These are phyloP conservation scores for Suillus plorans DNA, from an alignment of 768 basidiomycete genomes.

Conservation along the genomic window DNA sequence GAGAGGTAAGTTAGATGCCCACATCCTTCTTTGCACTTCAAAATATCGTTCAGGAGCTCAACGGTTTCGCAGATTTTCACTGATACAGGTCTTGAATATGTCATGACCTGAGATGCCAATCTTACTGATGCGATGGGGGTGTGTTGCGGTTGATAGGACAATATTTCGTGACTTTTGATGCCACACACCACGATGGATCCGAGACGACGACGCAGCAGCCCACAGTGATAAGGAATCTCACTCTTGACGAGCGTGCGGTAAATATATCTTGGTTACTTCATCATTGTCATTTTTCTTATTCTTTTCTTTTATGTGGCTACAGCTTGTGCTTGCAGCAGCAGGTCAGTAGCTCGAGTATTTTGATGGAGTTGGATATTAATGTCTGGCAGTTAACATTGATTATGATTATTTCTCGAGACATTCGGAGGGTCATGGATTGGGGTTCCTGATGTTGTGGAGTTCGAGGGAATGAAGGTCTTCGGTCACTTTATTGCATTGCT, in stretches of 20 bases:
- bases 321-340: conserved; percentile 66
- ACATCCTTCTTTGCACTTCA: neutral
- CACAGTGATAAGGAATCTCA: conserved; percentile 32
- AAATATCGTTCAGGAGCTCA: neutral
- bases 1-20: conserved; percentile 51
- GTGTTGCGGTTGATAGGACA: conserved; percentile 41
- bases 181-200: conserved; percentile 25
- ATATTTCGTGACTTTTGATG: conserved; percentile 63
- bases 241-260: conserved; percentile 64
- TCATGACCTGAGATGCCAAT: neutral
- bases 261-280: conserved; percentile 23
- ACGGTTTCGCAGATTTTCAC: conserved; percentile 62
- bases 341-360: conserved; percentile 35
- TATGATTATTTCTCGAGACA: conserved; percentile 89
- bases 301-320: neutral
- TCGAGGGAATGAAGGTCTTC: conserved; percentile 26
- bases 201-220: conserved; percentile 19
- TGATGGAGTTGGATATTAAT: conserved; percentile 4
- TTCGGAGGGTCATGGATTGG: conserved; percentile 47
- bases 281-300: conserved; percentile 3
- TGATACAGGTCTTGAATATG: conserved; percentile 58
- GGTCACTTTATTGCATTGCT: neutral
- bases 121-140: conserved; percentile 1
- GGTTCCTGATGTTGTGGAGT: conserved; percentile 28
- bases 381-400: conserved; percentile 63